Evolutionary conservation across 2,329 filamentous ascomycete genomes (phyloP).

Genomic region (Ascochyta viciae-villosae): DNA sequence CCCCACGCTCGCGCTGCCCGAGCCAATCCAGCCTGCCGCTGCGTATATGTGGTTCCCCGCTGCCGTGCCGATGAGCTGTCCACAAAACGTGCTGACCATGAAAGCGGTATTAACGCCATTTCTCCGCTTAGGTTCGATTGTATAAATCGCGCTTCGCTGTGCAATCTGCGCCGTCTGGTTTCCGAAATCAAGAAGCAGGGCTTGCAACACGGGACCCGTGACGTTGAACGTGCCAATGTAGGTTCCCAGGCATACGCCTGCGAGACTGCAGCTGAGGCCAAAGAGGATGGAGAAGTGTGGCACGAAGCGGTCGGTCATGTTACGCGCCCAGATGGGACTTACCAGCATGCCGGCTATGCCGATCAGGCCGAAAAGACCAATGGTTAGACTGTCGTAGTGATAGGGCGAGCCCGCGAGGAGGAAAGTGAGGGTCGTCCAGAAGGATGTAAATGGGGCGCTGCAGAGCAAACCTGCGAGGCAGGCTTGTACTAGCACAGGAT

Average conservation of each 20-base stretch:
- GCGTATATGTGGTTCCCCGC: conserved; percentile 64
- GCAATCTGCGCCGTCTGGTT: conserved; percentile 77
- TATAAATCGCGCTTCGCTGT: conserved; percentile 74
- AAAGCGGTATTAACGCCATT: conserved; percentile 84
- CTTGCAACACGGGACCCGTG: conserved; percentile 76
- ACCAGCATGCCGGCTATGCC: conserved; percentile 73
- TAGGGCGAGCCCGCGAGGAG: conserved; percentile 75
- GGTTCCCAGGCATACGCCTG: conserved; percentile 71
- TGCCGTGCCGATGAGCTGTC: conserved; percentile 72
- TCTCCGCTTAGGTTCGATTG: conserved; percentile 71
- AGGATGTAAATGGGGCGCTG: conserved; percentile 68
- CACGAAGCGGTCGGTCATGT: conserved; percentile 73
- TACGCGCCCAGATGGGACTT: conserved; percentile 72
- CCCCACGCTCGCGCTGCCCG: conserved; percentile 64
- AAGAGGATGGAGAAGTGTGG: conserved; percentile 72
- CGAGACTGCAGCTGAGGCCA: conserved; percentile 64
- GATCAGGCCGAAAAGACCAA: conserved; percentile 81
- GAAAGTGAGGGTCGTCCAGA: conserved; percentile 82
- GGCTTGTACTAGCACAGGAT: conserved; percentile 74
- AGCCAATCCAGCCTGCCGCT: conserved; percentile 62
- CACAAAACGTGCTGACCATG: conserved; percentile 78
- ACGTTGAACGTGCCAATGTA: conserved; percentile 71
- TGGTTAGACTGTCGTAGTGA: conserved; percentile 69
- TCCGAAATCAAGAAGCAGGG: conserved; percentile 73
- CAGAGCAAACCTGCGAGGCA: conserved; percentile 71